Percentiles rank a stretch among this genome's conserved stretches.
These are phyloP conservation scores for Climacium dendroides DNA, from an alignment of 225 moss, liverwort and hornwort genomes.

Conservation along the genomic window DNA sequence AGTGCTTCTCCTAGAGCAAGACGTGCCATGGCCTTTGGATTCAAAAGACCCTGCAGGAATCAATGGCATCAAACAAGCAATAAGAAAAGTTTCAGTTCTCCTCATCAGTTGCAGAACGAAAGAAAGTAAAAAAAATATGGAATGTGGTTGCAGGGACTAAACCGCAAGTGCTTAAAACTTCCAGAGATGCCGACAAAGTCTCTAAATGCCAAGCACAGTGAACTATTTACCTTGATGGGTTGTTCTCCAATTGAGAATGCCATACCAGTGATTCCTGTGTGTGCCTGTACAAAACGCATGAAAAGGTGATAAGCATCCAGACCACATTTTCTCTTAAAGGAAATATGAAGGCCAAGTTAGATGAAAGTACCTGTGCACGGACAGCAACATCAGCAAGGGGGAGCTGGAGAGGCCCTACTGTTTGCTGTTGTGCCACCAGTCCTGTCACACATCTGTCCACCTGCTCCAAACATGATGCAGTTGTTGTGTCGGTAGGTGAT, in stretches of 20 bases:
- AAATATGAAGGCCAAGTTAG: neutral
- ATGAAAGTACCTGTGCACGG: constrained; percentile 53
- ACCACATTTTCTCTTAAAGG: too few species aligned
- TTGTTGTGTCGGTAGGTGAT: too few species aligned
- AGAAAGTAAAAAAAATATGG: too few species aligned
- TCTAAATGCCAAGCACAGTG: neutral
- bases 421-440: constrained; percentile 89
- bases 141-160: neutral
- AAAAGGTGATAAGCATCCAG: too few species aligned
- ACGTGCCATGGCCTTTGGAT: constrained; percentile 87
- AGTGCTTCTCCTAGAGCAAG: constrained; percentile 82
- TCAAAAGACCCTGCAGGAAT: constrained; percentile 57
- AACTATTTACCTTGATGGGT: constrained; percentile 52
- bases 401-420: constrained; percentile 84
- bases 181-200: too few species aligned
- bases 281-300: constrained; percentile 25
- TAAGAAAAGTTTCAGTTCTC: neutral
- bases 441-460: constrained; percentile 96
- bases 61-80: neutral
- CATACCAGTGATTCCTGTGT: constrained; percentile 77
- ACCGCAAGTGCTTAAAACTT: too few species aligned
- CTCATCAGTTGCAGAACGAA: neutral
- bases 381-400: constrained; percentile 82
- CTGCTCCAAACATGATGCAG: constrained; percentile 12
- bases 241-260: constrained; percentile 89